Evolutionary conservation across 768 basidiomycete genomes (phyloP).

Genomic region (Naganishia onofrii): DNA sequence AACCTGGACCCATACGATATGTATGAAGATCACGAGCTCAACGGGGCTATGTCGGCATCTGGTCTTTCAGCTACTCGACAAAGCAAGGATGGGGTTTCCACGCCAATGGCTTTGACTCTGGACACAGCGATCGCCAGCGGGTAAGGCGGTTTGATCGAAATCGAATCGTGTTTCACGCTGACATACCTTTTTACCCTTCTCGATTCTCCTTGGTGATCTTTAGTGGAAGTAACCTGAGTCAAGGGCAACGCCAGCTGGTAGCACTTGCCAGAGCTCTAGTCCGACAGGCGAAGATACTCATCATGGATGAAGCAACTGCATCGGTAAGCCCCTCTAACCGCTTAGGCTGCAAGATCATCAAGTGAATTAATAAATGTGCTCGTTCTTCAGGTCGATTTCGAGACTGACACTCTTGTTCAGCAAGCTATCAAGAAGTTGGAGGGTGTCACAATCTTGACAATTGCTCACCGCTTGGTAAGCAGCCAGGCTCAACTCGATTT

Average conservation of each 20-base stretch:
- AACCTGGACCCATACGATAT: conserved; percentile 65
- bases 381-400: conserved; percentile 56
- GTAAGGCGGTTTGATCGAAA: background rate
- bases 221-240: conserved; percentile 64
- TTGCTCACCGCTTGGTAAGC: conserved; percentile 64
- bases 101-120: conserved; percentile 38
- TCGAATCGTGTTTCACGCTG: background rate
- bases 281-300: conserved; percentile 60
- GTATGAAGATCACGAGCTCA: conserved; percentile 60
- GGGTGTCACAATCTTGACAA: conserved; percentile 60
- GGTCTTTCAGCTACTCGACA: conserved; percentile 46
- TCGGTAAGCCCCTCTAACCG: conserved; percentile 55
- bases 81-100: conserved; percentile 16
- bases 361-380: background rate
- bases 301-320: conserved; percentile 61
- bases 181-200: conserved; percentile 37
- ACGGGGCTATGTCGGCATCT: conserved; percentile 58
- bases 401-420: conserved; percentile 63
- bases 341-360: conserved; percentile 31
- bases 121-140: conserved; percentile 52
- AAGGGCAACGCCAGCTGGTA: conserved; percentile 63
- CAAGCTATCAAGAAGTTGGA: conserved; percentile 57
- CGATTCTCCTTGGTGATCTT: conserved; percentile 44
- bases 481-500: conserved; percentile 47
- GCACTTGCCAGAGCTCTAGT: conserved; percentile 64